Base-by-base conservation (phyloP, 441 rosid species). In the Rhodomyrtus psidioides region DNA sequence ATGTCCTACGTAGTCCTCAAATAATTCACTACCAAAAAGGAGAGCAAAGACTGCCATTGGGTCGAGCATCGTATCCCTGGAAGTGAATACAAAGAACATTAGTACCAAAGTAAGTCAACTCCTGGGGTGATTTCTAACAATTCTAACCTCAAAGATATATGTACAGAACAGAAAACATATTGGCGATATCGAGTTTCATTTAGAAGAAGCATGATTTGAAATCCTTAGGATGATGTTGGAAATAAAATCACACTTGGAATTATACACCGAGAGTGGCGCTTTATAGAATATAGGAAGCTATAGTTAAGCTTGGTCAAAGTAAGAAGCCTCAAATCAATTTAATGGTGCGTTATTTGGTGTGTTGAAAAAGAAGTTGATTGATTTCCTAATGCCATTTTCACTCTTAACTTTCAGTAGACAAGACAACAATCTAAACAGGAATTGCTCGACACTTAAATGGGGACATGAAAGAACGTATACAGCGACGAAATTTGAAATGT, bases 11-110 rank as follows among this genome's bases (percentile, higher is more conserved):
- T 97, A 97, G 86, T 96, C 95, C 90, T 97, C 98, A 12, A 97
- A 95, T 42, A 94, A 90, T 83, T 97, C 98, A 87, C 99, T 97
- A 86, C 99, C 98, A n/a, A 97, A 97, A 30, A 97, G 95, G 86
- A 96, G 97, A 86, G 98, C 94, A 84, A 97, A 97, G 24, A 95
- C 97, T 53, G 98, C 94, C 4, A 94, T 96, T 39, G 99, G 96
- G 79, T 97, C 99, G 87, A 97, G 91, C 96, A 97, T 95, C 5
- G 96, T 91, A 84, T 95, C 98, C 89, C 98, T 96, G 92, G 51
- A 42, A 81, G 13, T 58, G 56, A 17, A 60, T 81, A 34, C 46
- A 57, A 14, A 57, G 26, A 34, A 49, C 56, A 17, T 27, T 4
- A 62, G 58, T 42, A 39, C 27, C 4, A 53, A 81, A 53, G 82